Conservation (phyloP, 2,329 filamentous ascomycete genomes). For the Pseudogymnoascus sp. region DNA sequence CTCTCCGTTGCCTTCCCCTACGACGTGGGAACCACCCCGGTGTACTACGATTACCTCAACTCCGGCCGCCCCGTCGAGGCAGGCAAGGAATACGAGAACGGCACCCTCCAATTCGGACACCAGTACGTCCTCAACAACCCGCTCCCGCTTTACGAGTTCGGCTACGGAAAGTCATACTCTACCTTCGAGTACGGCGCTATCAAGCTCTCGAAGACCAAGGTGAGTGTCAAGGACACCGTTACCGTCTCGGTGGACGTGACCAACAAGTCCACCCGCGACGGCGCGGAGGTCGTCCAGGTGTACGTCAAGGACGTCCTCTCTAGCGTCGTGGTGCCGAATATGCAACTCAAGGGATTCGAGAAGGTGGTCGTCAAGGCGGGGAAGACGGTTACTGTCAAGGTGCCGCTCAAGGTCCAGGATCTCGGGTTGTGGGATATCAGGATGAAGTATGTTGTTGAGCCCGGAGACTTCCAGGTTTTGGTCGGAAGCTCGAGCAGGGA, state of each 20-base stretch:
- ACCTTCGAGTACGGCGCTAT: constrained; percentile 46
- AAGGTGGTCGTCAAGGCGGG: constrained; percentile 53
- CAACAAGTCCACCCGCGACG: constrained; percentile 47
- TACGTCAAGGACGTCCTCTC: constrained; percentile 43
- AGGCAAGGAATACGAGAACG: constrained; percentile 63
- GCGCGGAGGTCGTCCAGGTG: constrained; percentile 47
- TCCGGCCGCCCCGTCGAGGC: constrained; percentile 67
- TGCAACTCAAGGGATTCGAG: constrained; percentile 60
- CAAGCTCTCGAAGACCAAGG: constrained; percentile 33
- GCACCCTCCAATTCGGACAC: constrained; percentile 74
- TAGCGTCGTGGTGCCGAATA: constrained; percentile 56
- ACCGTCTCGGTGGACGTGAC: constrained; percentile 45
- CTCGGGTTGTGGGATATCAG: constrained; percentile 62
- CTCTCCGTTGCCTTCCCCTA: constrained; percentile 65
- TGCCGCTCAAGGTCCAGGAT: constrained; percentile 55
- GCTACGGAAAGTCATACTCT: constrained; percentile 67
- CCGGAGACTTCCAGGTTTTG: constrained; percentile 54
- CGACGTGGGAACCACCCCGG: constrained; percentile 56
- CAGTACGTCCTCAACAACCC: constrained; percentile 74
- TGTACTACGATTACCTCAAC: constrained; percentile 67
- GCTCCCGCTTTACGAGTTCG: constrained; percentile 74
- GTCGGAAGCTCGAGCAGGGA: constrained; percentile 53
- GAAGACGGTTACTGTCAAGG: constrained; percentile 43
- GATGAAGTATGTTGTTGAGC: constrained; percentile 68
- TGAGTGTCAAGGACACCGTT: constrained; percentile 38